phyloP scores from a whole-genome alignment of 1,284 basidiomycete genomes.

The Fereydounia khargensis region DNA sequence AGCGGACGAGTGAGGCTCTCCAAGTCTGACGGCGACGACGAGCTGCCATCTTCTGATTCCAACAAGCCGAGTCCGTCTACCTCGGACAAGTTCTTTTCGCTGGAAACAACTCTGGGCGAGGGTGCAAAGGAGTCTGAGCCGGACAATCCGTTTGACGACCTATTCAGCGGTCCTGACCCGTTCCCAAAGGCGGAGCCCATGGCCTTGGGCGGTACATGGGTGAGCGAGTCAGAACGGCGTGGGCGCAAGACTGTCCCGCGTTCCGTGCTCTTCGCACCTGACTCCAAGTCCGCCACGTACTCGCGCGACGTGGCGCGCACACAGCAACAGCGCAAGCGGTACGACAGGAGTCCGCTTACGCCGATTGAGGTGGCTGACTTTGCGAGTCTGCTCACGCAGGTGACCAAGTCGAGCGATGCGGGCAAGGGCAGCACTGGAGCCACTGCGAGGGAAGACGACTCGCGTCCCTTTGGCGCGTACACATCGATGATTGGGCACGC shows the following conservation, averaged over 20 bases:
- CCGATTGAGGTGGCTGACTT: conserved; percentile 28
- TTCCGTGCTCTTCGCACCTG: conserved; percentile 23
- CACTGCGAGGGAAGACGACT: conserved; percentile 1
- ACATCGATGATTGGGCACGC: conserved; percentile 19
- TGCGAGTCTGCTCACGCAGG: conserved; percentile 18
- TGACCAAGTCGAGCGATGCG: conserved; percentile 15
- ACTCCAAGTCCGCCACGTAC: conserved; percentile 7
- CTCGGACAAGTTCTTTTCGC: too few relatives aligned
- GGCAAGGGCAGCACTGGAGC: conserved; percentile 2
- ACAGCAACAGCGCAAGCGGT: conserved; percentile 9
- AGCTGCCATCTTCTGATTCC: too few relatives aligned
- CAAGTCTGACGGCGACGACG: too few relatives aligned
- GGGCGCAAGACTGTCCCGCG: conserved; percentile 6
- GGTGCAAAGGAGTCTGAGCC: too few relatives aligned
- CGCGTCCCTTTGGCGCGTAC: conserved; percentile 24
- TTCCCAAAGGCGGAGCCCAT: conserved; percentile 18
- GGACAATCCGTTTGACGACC: conserved; percentile 17
- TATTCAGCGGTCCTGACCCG: conserved; percentile 18
- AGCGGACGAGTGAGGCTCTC: too few relatives aligned
- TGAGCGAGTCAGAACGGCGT: too few relatives aligned
- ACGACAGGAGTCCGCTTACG: conserved; percentile 19
- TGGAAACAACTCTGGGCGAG: too few relatives aligned
- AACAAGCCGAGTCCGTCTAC: too few relatives aligned
- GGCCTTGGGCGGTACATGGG: too few relatives aligned
- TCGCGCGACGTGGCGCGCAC: neutral